Conservation (phyloP, 2,329 filamentous ascomycete species). For the Beauveria rudraprayagi region DNA sequence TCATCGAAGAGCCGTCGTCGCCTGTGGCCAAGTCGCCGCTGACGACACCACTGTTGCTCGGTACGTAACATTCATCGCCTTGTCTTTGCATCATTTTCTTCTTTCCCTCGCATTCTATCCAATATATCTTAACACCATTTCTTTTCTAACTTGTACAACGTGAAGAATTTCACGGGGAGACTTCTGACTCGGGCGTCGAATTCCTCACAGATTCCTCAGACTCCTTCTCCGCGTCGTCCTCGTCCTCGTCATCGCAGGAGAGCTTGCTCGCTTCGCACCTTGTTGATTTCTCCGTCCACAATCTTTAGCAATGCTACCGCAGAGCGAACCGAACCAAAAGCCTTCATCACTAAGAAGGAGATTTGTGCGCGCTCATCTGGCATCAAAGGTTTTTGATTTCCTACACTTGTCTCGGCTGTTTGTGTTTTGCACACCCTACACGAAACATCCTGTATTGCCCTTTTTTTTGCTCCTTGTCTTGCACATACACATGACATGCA, state of each 20-base stretch:
- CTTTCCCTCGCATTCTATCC: neutral
- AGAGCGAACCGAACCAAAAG: neutral
- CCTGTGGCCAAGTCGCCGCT: constrained; percentile 17
- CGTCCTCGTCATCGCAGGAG: neutral
- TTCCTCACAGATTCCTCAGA: constrained; percentile 3
- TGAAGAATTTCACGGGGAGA: constrained; percentile 1
- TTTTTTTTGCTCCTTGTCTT: too few relatives aligned
- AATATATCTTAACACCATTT: too few relatives aligned
- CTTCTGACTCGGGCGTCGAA: constrained; percentile 10
- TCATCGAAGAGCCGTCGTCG: constrained; percentile 28
- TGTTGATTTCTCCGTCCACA: neutral
- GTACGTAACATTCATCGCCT: constrained; percentile 16
- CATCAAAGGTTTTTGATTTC: neutral
- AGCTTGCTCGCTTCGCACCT: neutral
- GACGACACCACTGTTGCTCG: constrained; percentile 20
- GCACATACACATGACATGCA: too few relatives aligned
- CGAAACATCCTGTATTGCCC: neutral
- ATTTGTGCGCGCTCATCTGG: neutral
- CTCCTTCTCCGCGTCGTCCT: neutral
- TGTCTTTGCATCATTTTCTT: neutral
- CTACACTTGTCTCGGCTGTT: neutral
- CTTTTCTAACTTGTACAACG: neutral
- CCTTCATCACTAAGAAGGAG: neutral
- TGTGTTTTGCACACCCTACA: neutral
- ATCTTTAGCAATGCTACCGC: neutral